These are phyloP conservation scores for Teratosphaeria destructans DNA, from an alignment of 2,329 filamentous ascomycete genomes.

Conservation along the genomic window DNA sequence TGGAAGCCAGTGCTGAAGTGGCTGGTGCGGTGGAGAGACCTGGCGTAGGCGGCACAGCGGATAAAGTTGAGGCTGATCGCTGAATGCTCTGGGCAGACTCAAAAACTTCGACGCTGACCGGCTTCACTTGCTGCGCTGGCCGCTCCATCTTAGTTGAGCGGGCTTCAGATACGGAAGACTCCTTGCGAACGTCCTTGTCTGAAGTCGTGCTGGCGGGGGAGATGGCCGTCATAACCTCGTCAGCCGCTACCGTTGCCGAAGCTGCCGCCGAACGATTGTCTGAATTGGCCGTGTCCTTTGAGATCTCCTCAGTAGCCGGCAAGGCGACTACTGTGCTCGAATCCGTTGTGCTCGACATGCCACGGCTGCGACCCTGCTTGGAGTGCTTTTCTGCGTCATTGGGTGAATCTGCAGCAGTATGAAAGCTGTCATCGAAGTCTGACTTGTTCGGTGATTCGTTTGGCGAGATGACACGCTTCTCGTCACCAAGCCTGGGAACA, in stretches of 20 bases:
- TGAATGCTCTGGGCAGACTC: neutral
- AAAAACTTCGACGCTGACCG: neutral
- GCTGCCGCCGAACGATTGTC: neutral
- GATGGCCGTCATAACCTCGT: neutral
- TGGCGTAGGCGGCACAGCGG: constrained; percentile 7
- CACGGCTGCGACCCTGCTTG: neutral
- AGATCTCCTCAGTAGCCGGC: neutral
- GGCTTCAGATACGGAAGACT: neutral
- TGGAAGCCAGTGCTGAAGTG: constrained; percentile 9
- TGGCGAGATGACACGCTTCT: neutral
- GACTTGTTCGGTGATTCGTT: constrained; percentile 2
- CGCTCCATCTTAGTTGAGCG: neutral
- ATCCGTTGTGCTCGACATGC: neutral
- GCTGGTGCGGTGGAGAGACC: constrained; percentile 16
- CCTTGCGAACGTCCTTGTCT: neutral
- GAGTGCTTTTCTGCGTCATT: constrained; percentile 1
- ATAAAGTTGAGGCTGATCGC: constrained; percentile 6
- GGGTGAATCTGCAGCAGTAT: constrained; percentile 20
- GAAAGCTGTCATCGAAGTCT: constrained; percentile 23
- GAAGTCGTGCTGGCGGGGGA: neutral
- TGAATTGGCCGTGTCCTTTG: neutral
- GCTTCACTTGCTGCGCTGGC: neutral
- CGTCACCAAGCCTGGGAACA: neutral
- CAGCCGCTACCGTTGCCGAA: neutral
- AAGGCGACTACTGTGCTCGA: neutral